These are phyloP conservation scores for Podosphaera leucotricha DNA, from an alignment of 2,329 filamentous ascomycete genomes.

Conservation along the genomic window DNA sequence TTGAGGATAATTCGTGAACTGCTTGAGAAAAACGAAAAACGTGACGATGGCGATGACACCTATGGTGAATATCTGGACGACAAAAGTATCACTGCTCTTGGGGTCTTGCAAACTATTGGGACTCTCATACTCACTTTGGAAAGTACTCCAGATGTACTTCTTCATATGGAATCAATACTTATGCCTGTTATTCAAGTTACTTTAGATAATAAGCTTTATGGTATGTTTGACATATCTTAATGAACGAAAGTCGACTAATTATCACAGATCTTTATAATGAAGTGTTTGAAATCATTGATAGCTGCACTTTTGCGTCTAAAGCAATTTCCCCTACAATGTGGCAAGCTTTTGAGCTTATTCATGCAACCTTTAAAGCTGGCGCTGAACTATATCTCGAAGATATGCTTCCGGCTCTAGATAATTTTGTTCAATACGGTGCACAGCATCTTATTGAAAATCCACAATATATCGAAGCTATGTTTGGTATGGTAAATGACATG, in stretches of 20 bases:
- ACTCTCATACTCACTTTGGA: slow-evolving; percentile 91
- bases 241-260: slow-evolving; percentile 4
- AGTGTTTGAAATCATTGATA: slow-evolving; percentile 96
- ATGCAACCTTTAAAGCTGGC: slow-evolving; percentile 89
- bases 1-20: slow-evolving; percentile 80
- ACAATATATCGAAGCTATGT: slow-evolving; percentile 66
- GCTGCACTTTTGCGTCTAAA: slow-evolving; percentile 95
- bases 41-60: slow-evolving; percentile 41
- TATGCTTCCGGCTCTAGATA: slow-evolving; percentile 93
- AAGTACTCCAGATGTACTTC: slow-evolving; percentile 83
- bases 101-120: slow-evolving; percentile 90
- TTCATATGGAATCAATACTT: slow-evolving; percentile 82
- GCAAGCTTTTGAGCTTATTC: slow-evolving; percentile 92
- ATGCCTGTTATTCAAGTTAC: slow-evolving; percentile 96
- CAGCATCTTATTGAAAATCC: slow-evolving; percentile 61
- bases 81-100: slow-evolving; percentile 93
- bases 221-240: slow-evolving; percentile 20
- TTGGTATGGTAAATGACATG: slow-evolving; percentile 86
- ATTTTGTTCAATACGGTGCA: slow-evolving; percentile 86
- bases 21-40: slow-evolving; percentile 63
- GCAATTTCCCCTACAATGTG: slow-evolving; percentile 92
- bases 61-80: slow-evolving; percentile 89
- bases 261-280: slow-evolving; percentile 74
- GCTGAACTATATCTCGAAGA: slow-evolving; percentile 95
- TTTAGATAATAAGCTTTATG: slow-evolving; percentile 91